Evolutionary conservation across 2,329 filamentous ascomycete genomes (phyloP).

Genomic region (Myriosclerotinia curreyana): DNA sequence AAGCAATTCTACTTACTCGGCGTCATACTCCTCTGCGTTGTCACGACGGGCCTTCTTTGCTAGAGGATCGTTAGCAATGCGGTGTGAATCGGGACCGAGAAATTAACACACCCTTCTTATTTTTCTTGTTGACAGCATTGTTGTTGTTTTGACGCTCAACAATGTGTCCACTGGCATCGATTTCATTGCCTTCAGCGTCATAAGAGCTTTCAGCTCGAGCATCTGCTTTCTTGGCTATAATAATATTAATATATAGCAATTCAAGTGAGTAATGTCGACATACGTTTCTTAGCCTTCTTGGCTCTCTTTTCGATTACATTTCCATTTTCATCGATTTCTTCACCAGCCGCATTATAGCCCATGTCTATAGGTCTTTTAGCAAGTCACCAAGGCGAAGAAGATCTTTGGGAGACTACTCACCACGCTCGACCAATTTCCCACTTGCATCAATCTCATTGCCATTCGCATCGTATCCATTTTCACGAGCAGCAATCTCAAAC

Average conservation of each 20-base stretch:
- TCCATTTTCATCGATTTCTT: too few relatives aligned
- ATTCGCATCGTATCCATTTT: conserved; percentile 1
- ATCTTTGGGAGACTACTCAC: background rate
- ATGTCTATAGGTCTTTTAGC: too few relatives aligned
- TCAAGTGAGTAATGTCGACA: too few relatives aligned
- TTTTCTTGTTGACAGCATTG: conserved; percentile 4
- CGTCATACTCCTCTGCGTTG: background rate
- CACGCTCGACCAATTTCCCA: background rate
- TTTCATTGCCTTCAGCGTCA: background rate
- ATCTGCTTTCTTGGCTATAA: too few relatives aligned
- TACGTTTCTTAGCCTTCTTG: background rate
- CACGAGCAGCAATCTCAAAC: background rate
- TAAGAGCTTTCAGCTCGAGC: background rate
- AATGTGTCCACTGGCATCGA: background rate
- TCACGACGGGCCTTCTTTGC: too few relatives aligned
- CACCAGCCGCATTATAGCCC: too few relatives aligned
- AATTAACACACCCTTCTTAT: background rate
- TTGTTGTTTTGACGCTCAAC: background rate
- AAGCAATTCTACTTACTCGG: background rate
- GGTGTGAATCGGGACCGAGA: background rate
- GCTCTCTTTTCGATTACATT: too few relatives aligned
- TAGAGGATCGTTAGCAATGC: background rate
- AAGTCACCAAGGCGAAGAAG: too few relatives aligned
- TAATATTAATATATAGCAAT: too few relatives aligned
- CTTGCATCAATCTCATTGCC: conserved; percentile 9